Evolutionary conservation across 2,329 filamentous ascomycete species (phyloP).

Genomic region (Xylariomycetidae sp.): DNA sequence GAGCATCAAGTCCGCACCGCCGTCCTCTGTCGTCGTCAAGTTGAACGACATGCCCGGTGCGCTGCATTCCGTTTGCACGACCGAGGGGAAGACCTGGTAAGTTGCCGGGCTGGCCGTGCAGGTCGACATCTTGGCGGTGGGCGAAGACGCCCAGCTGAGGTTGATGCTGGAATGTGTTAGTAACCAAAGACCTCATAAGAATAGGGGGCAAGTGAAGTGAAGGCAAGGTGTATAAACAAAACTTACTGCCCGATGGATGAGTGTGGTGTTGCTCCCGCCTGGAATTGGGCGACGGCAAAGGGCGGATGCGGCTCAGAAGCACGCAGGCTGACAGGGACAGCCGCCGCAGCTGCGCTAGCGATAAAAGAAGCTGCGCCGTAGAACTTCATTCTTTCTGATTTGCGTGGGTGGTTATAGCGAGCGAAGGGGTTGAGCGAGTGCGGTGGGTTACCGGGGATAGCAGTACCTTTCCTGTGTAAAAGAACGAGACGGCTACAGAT

Average conservation of each 20-base stretch:
- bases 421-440: too few species aligned
- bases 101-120: slow-evolving; percentile 9
- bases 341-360: too few species aligned
- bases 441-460: too few species aligned
- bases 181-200: too few species aligned
- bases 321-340: too few species aligned
- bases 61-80: slow-evolving; percentile 11
- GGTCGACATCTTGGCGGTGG: slow-evolving; percentile 2
- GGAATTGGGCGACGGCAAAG: slow-evolving; percentile 11
- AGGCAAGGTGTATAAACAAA: too few species aligned
- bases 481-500: too few species aligned
- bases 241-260: slow-evolving; percentile 16
- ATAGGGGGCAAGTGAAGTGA: too few species aligned
- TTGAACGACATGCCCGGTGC: slow-evolving; percentile 12
- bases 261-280: slow-evolving; percentile 15
- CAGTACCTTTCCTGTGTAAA: too few species aligned
- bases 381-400: too few species aligned
- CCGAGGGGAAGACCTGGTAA: slow-evolving; percentile 12
- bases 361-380: too few species aligned
- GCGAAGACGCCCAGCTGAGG: slow-evolving; percentile 7
- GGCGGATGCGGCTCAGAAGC: neutral
- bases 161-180: slow-evolving; percentile 9
- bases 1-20: slow-evolving; percentile 12
- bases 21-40: slow-evolving; percentile 9
- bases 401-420: too few species aligned